These are phyloP conservation scores for Colletotrichum sp. DNA, from an alignment of 2,329 filamentous ascomycete genomes.

Conservation along the genomic window DNA sequence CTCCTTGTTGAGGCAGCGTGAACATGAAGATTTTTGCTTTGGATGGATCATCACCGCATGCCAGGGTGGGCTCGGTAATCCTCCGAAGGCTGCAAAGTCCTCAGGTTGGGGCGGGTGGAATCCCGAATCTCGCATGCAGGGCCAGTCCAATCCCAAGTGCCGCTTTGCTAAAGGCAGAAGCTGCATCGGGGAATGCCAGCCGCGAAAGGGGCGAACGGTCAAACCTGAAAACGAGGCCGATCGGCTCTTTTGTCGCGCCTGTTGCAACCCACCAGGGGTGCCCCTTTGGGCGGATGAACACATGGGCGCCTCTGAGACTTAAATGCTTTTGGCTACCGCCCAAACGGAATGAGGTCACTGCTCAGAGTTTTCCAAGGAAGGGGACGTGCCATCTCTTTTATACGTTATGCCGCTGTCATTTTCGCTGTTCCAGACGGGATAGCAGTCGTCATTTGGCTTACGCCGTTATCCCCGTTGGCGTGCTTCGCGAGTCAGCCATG, in stretches of 20 bases:
- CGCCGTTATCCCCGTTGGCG: not conserved
- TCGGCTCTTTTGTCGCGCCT: not conserved
- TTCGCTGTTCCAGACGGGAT: not conserved
- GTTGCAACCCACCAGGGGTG: not conserved
- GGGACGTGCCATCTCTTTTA: not conserved
- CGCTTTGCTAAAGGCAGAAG: not conserved
- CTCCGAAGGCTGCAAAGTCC: not conserved
- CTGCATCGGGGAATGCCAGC: not conserved
- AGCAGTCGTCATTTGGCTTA: not conserved
- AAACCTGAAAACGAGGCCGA: not conserved
- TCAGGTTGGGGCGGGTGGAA: slow-evolving; percentile 9
- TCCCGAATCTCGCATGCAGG: slow-evolving; percentile 8
- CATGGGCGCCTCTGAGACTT: not conserved
- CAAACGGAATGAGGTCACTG: not conserved
- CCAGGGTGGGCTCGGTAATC: slow-evolving; percentile 5
- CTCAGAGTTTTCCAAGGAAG: not conserved
- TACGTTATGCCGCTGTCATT: not conserved
- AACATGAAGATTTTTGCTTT: slow-evolving; percentile 3
- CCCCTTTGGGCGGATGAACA: not conserved
- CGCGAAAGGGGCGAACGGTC: slow-evolving; percentile 3
- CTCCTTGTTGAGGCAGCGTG: slow-evolving; percentile 1
- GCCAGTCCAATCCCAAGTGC: not conserved
- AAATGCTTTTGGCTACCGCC: not conserved
- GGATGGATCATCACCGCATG: not conserved
- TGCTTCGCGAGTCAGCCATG: slow-evolving; percentile 13